Evolutionary conservation across 805 yeast genomes (phyloP).

Genomic region (Maudiozyma saulgeensis): DNA sequence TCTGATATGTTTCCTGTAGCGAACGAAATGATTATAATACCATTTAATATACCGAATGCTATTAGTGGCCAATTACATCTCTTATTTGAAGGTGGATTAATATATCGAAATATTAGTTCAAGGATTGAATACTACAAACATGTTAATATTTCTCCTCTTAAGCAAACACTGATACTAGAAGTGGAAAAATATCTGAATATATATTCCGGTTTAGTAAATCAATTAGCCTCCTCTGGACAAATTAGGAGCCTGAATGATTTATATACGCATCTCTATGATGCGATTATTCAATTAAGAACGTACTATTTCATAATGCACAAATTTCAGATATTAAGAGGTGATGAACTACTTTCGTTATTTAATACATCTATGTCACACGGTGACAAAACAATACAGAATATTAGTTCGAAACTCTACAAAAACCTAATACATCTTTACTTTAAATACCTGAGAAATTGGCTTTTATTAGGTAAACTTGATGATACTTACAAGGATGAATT

Average conservation of each 20-base stretch:
- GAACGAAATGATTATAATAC: slow-evolving; percentile 33
- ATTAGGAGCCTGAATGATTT: slow-evolving; percentile 22
- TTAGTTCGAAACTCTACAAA: slow-evolving; percentile 37
- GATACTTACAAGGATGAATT: slow-evolving; percentile 48
- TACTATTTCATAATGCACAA: slow-evolving; percentile 36
- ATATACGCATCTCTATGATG: slow-evolving; percentile 36
- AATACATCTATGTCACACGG: slow-evolving; percentile 50
- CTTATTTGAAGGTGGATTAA: slow-evolving; percentile 62
- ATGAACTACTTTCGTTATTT: slow-evolving; percentile 46
- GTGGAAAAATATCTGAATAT: slow-evolving; percentile 34
- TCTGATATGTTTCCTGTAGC: slow-evolving; percentile 45
- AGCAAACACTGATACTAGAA: slow-evolving; percentile 49
- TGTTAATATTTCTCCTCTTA: slow-evolving; percentile 40
- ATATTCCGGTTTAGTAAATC: slow-evolving; percentile 37
- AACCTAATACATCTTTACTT: slow-evolving; percentile 50
- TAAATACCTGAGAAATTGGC: slow-evolving; percentile 55
- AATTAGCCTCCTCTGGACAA: slow-evolving; percentile 33
- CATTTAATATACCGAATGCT: slow-evolving; percentile 45
- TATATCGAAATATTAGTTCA: slow-evolving; percentile 41
- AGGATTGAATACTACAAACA: slow-evolving; percentile 26
- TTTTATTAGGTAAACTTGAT: slow-evolving; percentile 52
- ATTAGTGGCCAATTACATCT: slow-evolving; percentile 45
- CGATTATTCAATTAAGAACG: slow-evolving; percentile 49
- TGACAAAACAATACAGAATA: slow-evolving; percentile 40
- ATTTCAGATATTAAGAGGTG: slow-evolving; percentile 31